Conservation (phyloP, 2,329 filamentous ascomycete species). For the Epichloe uncinata region DNA sequence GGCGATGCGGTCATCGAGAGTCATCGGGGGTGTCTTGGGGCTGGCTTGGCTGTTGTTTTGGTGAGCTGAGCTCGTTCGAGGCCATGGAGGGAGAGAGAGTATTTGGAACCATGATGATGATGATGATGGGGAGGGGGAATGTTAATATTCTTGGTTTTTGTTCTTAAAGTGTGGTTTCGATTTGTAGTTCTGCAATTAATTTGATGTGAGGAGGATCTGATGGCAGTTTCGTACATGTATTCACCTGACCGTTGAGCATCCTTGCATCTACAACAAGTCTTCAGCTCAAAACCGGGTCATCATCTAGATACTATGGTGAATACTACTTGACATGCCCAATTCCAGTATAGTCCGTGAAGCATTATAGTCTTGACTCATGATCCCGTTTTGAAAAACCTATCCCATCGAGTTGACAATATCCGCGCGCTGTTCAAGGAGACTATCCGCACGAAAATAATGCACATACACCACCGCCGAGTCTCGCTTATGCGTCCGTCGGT, state of each 20-base stretch:
- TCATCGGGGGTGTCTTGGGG: constrained; percentile 6
- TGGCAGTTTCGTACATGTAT: too few relatives aligned
- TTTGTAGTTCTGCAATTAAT: too few relatives aligned
- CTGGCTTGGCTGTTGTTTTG: constrained; percentile 7
- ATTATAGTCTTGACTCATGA: constrained; percentile 3
- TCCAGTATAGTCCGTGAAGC: neutral
- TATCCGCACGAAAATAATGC: neutral
- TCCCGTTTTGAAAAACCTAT: neutral
- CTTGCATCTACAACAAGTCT: too few relatives aligned
- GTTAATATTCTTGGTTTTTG: too few relatives aligned
- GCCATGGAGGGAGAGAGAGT: neutral
- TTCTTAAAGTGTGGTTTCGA: too few relatives aligned
- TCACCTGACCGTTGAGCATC: too few relatives aligned
- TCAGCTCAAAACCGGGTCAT: too few relatives aligned
- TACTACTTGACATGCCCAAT: neutral
- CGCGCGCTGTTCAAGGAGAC: neutral
- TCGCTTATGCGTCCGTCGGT: neutral
- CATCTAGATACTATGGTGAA: too few relatives aligned
- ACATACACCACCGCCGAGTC: neutral
- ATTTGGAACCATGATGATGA: neutral
- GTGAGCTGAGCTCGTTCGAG: neutral
- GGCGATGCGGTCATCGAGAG: neutral
- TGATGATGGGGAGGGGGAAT: too few relatives aligned
- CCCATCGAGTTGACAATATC: neutral
- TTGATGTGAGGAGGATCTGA: too few relatives aligned